Percentiles rank a stretch among this genome's conserved stretches.
Conservation (phyloP, 2,329 filamentous ascomycete genomes). For the Cercospora sojina region DNA sequence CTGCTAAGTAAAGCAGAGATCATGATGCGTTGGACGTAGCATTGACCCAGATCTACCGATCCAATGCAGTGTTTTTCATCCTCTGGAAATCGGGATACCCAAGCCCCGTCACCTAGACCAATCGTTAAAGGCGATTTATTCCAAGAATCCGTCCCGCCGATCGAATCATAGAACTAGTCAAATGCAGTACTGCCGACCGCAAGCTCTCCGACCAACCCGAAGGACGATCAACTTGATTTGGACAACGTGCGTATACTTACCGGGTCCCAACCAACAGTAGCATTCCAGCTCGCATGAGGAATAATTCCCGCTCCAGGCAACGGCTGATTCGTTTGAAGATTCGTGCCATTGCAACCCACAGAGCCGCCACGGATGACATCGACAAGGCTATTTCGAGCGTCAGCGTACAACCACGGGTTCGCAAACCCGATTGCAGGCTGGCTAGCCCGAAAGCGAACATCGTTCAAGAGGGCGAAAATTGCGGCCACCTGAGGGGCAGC, state of each 20-base stretch:
- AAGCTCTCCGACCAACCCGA: neutral
- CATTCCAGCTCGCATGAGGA: constrained; percentile 28
- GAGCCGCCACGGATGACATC: constrained; percentile 46
- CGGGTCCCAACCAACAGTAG: constrained; percentile 30
- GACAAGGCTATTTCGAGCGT: constrained; percentile 45
- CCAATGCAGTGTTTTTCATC: neutral
- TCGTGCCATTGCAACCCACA: constrained; percentile 22
- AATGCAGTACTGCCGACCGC: neutral
- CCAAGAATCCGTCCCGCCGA: neutral
- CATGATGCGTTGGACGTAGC: neutral
- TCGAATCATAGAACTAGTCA: neutral
- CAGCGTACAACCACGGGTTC: constrained; percentile 59
- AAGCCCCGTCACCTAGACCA: constrained; percentile 9
- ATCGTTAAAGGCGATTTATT: neutral
- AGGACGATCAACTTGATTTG: neutral
- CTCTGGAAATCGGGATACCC: constrained; percentile 16
- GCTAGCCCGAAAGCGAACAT: constrained; percentile 54
- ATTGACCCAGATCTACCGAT: neutral
- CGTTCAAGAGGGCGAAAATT: constrained; percentile 62
- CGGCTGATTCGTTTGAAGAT: constrained; percentile 18
- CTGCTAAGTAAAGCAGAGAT: neutral
- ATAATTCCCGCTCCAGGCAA: constrained; percentile 25
- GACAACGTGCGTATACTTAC: neutral
- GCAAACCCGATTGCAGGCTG: constrained; percentile 52
- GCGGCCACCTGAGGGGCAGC: constrained; percentile 58